phyloP scores from a whole-genome alignment of 345 rosid species.

The Odontarrhena argentea region DNA sequence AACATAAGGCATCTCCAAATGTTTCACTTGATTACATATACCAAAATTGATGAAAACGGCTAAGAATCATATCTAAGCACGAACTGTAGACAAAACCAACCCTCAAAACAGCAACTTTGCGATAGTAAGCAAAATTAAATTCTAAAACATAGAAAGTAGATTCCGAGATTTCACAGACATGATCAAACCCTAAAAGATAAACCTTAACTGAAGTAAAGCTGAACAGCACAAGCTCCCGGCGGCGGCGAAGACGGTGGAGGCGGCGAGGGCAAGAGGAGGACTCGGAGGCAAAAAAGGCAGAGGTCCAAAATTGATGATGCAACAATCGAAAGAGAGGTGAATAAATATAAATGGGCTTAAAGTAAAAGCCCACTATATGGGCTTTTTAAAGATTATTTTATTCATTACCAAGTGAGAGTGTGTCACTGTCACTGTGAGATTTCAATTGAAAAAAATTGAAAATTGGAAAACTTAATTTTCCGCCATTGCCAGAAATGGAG shows the following conservation, averaged over 20 bases:
- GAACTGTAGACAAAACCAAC: not conserved
- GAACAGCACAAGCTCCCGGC: not conserved
- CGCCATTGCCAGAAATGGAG: slow-evolving; percentile 32
- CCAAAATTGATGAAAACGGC: not conserved
- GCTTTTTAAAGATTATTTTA: not conserved
- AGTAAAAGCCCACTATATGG: not conserved
- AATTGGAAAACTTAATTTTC: slow-evolving; percentile 22
- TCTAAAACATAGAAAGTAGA: not conserved
- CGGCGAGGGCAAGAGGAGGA: not conserved
- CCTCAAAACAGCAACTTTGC: not conserved
- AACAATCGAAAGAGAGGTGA: not conserved
- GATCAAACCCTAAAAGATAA: not conserved
- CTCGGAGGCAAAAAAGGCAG: not conserved
- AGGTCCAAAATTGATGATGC: not conserved
- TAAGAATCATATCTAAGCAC: not conserved
- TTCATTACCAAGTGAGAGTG: not conserved
- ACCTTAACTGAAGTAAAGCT: not conserved
- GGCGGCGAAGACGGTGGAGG: not conserved
- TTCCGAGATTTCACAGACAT: not conserved
- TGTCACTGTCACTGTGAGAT: not conserved
- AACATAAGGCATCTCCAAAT: slow-evolving; percentile 6
- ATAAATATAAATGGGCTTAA: slow-evolving; percentile 15
- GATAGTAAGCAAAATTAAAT: not conserved
- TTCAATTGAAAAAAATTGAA: slow-evolving; percentile 28
- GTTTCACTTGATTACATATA: not conserved